Percentiles rank a stretch among this genome's conserved stretches.
Conservation (phyloP, 2,329 filamentous ascomycete species). For the Diaporthe batatas region DNA sequence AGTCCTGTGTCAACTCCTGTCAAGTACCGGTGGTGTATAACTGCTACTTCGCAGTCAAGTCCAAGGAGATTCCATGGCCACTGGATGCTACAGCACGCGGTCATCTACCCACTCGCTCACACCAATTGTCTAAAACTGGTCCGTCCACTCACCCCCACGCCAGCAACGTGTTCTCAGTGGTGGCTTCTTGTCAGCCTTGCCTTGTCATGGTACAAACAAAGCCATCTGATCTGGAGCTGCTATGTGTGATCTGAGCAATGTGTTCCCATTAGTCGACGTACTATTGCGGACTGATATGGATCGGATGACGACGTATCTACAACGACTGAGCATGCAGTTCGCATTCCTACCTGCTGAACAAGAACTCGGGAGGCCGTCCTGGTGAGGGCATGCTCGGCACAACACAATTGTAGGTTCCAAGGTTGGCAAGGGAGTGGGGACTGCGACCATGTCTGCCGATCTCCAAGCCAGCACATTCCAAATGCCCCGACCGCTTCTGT, state of each 20-base stretch:
- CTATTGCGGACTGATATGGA: too few relatives aligned
- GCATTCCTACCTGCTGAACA: constrained; percentile 2
- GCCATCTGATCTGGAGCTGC: background rate
- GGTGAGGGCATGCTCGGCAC: background rate
- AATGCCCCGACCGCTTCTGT: background rate
- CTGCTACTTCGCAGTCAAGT: background rate
- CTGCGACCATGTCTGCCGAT: background rate
- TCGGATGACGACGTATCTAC: background rate
- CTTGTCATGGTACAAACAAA: background rate
- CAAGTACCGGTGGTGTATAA: background rate
- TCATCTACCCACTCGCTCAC: background rate
- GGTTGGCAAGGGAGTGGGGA: constrained; percentile 7
- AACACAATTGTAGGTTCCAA: background rate
- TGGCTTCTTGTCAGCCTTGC: too few relatives aligned
- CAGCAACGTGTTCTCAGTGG: background rate
- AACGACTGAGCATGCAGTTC: background rate
- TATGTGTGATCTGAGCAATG: background rate
- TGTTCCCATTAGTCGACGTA: background rate
- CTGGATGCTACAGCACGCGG: background rate
- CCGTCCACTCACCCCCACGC: too few relatives aligned
- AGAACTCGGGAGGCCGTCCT: background rate
- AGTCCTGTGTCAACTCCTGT: background rate
- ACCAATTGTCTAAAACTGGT: too few relatives aligned
- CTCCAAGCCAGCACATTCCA: constrained; percentile 4
- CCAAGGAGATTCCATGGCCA: background rate